These are phyloP conservation scores for Schizophyllum amplum DNA, from an alignment of 1,284 basidiomycete genomes.

Conservation along the genomic window DNA sequence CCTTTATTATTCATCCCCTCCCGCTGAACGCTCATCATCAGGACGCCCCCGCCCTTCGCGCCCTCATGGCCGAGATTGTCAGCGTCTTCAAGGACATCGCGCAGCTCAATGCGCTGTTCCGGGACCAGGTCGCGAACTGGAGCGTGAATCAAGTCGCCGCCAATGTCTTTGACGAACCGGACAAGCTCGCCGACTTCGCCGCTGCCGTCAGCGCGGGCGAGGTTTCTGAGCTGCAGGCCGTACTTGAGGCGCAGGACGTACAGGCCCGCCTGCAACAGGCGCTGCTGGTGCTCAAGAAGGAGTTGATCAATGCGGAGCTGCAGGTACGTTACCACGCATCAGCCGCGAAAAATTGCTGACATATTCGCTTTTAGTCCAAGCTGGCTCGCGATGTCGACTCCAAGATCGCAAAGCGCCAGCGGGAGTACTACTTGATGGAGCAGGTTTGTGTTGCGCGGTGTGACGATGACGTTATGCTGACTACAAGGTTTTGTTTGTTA, in stretches of 20 bases:
- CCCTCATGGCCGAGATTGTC: conserved; percentile 95
- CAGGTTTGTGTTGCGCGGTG: too few species aligned
- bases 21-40: neutral
- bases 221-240: conserved; percentile 87
- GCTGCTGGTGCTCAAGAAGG: conserved; percentile 92
- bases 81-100: conserved; percentile 99
- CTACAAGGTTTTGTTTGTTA: too few species aligned
- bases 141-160: conserved; percentile 91
- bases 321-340: too few species aligned
- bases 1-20: too few species aligned
- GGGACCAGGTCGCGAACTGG: conserved; percentile 97
- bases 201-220: conserved; percentile 94
- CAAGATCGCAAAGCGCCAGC: conserved; percentile 95
- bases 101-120: conserved; percentile 94
- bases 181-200: conserved; percentile 97
- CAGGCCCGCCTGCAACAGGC: conserved; percentile 91
- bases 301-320: conserved; percentile 94
- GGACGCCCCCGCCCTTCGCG: conserved; percentile 90
- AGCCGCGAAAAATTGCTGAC: too few species aligned
- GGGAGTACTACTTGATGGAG: conserved; percentile 98
- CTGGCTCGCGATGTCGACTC: conserved; percentile 91
- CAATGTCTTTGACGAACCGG: conserved; percentile 98
- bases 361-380: conserved; percentile 37
- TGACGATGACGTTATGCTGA: too few species aligned
- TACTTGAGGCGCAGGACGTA: conserved; percentile 82